These are phyloP conservation scores for Talaromyces marneffei DNA, from an alignment of 2,329 filamentous ascomycete genomes.

Conservation along the genomic window DNA sequence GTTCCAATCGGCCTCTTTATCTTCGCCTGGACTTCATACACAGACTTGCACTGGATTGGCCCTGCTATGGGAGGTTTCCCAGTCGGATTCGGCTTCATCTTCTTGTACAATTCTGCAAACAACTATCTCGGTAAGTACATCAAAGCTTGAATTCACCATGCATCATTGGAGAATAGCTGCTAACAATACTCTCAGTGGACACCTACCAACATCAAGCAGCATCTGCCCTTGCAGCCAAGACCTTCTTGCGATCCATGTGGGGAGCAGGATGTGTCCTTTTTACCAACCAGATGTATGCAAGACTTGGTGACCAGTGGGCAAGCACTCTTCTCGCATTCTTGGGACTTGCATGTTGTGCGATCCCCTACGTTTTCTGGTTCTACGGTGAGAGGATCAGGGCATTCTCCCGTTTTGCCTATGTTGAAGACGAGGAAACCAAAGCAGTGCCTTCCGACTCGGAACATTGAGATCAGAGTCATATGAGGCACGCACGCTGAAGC, in stretches of 20 bases:
- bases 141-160: not conserved
- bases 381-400: conserved; percentile 66
- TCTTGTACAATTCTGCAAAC: conserved; percentile 73
- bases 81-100: conserved; percentile 76
- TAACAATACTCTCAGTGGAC: conserved; percentile 43
- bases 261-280: conserved; percentile 72
- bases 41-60: conserved; percentile 61
- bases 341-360: conserved; percentile 69
- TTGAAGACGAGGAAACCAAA: conserved; percentile 47
- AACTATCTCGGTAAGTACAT: conserved; percentile 56
- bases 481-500: not conserved
- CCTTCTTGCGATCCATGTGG: conserved; percentile 73
- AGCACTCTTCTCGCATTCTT: conserved; percentile 67
- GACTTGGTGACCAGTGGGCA: conserved; percentile 71
- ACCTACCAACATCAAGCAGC: conserved; percentile 70
- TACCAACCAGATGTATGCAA: conserved; percentile 72
- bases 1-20: conserved; percentile 63
- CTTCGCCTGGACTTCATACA: conserved; percentile 65
- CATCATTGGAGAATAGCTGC: not conserved
- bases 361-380: conserved; percentile 76
- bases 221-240: conserved; percentile 75
- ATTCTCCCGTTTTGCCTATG: conserved; percentile 67
- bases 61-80: conserved; percentile 65
- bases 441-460: not conserved
- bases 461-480: not conserved